Percentiles rank a stretch among this genome's conserved stretches.
These are phyloP conservation scores for Scolecobasidium constrictum DNA, from an alignment of 2,329 filamentous ascomycete species.

Conservation along the genomic window DNA sequence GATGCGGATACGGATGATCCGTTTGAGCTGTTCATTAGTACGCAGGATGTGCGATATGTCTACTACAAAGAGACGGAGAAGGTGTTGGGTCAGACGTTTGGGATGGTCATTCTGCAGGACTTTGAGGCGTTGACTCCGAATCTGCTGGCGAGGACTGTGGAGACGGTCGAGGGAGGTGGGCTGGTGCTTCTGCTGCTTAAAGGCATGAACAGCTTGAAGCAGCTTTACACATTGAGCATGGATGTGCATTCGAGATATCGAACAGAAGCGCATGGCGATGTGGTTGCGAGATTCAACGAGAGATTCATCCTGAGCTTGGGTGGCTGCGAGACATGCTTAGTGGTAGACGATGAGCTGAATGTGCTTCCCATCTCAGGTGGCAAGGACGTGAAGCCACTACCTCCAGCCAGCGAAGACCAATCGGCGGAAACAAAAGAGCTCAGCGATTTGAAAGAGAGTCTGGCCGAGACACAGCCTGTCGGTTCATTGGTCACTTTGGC, in stretches of 20 bases:
- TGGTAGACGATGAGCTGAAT: conserved; percentile 96
- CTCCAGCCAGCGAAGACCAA: conserved; percentile 62
- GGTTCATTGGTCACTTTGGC: conserved; percentile 76
- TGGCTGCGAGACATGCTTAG: conserved; percentile 87
- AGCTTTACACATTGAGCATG: conserved; percentile 95
- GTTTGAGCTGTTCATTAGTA: conserved; percentile 92
- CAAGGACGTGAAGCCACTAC: conserved; percentile 75
- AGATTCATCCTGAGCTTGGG: conserved; percentile 90
- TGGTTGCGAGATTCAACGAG: conserved; percentile 94
- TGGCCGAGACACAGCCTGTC: conserved; percentile 77
- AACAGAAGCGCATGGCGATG: conserved; percentile 91
- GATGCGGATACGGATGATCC: conserved; percentile 89
- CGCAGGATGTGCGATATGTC: conserved; percentile 95
- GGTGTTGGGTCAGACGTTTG: conserved; percentile 94
- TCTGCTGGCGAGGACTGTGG: conserved; percentile 82
- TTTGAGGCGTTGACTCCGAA: conserved; percentile 99
- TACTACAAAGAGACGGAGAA: conserved; percentile 99
- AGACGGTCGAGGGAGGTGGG: conserved; percentile 94
- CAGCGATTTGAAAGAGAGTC: conserved; percentile 73
- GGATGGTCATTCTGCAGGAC: conserved; percentile 96
- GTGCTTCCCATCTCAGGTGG: conserved; percentile 94
- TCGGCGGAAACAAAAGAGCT: conserved; percentile 63
- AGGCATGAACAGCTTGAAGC: conserved; percentile 93
- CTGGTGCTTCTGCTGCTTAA: conserved; percentile 84
- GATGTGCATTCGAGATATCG: conserved; percentile 94